phyloP scores from a whole-genome alignment of 345 rosid genomes.

The Citrus cavaleriei region DNA sequence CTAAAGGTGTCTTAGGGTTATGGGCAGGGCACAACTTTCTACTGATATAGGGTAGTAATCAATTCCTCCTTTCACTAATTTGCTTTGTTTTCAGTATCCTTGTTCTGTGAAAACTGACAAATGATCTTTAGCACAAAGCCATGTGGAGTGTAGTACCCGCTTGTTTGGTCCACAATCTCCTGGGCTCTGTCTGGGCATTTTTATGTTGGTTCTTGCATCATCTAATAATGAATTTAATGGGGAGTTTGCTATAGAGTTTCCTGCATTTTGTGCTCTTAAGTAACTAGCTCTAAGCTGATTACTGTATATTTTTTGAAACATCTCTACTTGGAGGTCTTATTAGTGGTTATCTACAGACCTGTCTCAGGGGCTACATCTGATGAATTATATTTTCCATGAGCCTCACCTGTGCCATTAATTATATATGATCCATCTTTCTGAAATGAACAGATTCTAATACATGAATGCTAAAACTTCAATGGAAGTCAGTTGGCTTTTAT shows the following conservation, averaged over 20 bases:
- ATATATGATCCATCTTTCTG: neutral
- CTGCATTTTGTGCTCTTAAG: neutral
- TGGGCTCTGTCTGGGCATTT: neutral
- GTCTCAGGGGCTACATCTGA: neutral
- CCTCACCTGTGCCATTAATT: neutral
- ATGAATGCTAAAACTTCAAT: neutral
- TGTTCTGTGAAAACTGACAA: conserved; percentile 19
- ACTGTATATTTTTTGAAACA: neutral
- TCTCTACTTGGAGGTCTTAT: neutral
- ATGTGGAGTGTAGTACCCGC: conserved; percentile 4
- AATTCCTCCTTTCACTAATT: conserved; percentile 6
- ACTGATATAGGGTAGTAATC: conserved; percentile 19
- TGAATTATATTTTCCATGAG: neutral
- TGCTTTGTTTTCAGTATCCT: conserved; percentile 19
- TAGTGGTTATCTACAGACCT: neutral
- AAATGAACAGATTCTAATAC: neutral
- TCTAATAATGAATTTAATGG: neutral
- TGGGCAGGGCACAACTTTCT: conserved; percentile 34
- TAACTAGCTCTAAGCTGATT: neutral
- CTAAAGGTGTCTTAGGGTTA: conserved; percentile 19
- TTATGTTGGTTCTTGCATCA: neutral
- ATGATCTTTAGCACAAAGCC: neutral
- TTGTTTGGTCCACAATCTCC: conserved; percentile 8
- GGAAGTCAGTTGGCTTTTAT: neutral
- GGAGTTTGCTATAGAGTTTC: neutral